Base-by-base conservation (phyloP, 352 stramenopile genomes). In the Thraustochytrium striatum region DNA sequence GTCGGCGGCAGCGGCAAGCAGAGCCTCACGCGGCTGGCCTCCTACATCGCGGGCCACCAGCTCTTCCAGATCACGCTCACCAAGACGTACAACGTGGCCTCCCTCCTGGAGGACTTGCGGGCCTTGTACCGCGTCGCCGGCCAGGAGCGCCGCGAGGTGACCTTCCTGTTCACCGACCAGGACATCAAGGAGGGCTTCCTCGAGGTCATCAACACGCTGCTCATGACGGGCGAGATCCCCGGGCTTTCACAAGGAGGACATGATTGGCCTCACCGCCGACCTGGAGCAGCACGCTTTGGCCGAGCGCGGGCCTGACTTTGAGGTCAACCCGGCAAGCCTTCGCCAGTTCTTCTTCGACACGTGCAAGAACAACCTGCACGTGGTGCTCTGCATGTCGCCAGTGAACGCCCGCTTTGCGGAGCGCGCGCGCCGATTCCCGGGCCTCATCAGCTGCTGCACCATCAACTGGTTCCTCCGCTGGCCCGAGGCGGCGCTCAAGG, bases 121-220 rank as follows among this genome's bases (percentile, higher is more conserved):
- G 87, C 92, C 39, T 85, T 98, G 81, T 99, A 98, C 88, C 98
- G 98, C 81, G 97, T 90, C 61, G 95, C 96, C 0, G 96, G 96
- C 0, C 94, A 98, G 72, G 91, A 97, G 78, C 88, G 92, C 53
- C 96, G 98, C 82, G 94, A 92, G 35, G 98, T 95, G 47, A 97
- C 93, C 41, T 99, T 98, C 72, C 83, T 99, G 16, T 98, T 99
- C 82, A 99, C 96, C 0, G 95, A 99, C 81, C 94, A 93, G 8
- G 94, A 99, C 82, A 99, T 99, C 84, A 98, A 98, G 87, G 96
- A 99, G 84, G 96, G 97, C 72, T 99, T 99, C 84, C 85, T 99
- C 52, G 96, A 99, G 88, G 87, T 96, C 7, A 95, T 99, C 86
- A 99, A 99, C 86, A 98, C 90, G 30, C 92, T 98, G 44, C 87